Conservation (phyloP, 139 green algal genomes). For the Haematococcus lacustris region DNA sequence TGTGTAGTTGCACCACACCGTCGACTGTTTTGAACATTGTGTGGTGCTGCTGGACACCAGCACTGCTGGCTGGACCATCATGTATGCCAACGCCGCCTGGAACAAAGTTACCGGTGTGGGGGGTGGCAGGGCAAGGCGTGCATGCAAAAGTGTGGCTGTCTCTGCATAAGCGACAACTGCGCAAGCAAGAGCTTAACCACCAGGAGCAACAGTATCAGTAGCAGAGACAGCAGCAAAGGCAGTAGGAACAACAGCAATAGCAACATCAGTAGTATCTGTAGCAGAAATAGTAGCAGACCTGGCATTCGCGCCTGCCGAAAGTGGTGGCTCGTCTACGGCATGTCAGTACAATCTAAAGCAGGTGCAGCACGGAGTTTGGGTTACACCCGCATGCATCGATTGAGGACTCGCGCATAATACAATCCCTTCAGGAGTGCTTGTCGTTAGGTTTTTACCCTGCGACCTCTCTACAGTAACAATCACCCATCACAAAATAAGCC, state of each 20-base stretch:
- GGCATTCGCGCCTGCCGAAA: too few relatives aligned
- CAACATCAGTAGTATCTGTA: too few relatives aligned
- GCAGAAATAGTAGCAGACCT: neutral
- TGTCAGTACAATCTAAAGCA: neutral
- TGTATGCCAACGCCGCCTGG: slow-evolving; percentile 23
- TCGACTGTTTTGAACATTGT: slow-evolving; percentile 35
- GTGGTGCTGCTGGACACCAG: slow-evolving; percentile 26
- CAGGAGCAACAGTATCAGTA: too few relatives aligned
- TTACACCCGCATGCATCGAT: neutral
- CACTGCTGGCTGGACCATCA: slow-evolving; percentile 17
- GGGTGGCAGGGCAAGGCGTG: neutral
- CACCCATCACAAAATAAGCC: too few relatives aligned
- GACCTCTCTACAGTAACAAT: too few relatives aligned
- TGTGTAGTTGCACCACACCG: slow-evolving; percentile 26
- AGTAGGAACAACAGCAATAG: too few relatives aligned
- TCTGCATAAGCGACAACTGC: neutral
- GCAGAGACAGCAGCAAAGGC: neutral
- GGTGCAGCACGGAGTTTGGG: neutral
- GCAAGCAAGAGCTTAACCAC: neutral
- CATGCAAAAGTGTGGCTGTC: neutral
- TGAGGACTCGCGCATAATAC: too few relatives aligned
- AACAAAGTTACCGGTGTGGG: slow-evolving; percentile 21
- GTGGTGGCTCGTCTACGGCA: neutral
- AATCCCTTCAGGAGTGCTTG: too few relatives aligned
- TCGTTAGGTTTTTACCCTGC: too few relatives aligned